Conservation (phyloP, 331 rosid genomes). For the Erythrophleum ivorense region DNA sequence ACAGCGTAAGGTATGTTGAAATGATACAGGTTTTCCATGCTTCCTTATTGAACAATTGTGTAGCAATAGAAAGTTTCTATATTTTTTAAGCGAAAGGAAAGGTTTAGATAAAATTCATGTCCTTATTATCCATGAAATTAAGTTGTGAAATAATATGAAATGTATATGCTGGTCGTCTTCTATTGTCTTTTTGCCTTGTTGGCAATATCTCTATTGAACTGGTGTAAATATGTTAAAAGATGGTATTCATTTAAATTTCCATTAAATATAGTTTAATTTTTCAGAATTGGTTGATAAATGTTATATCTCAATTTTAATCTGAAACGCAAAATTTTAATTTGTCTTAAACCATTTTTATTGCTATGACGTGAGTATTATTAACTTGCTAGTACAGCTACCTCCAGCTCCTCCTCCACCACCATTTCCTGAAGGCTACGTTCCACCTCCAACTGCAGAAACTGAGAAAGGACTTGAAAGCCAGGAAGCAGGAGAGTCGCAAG, state of each 20-base stretch:
- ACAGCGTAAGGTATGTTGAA: constrained; percentile 70
- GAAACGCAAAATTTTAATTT: not conserved
- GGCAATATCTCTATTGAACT: not conserved
- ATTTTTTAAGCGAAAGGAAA: constrained; percentile 13
- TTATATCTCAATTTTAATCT: not conserved
- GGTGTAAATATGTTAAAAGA: constrained; percentile 6
- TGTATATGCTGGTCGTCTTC: not conserved
- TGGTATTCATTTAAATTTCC: not conserved
- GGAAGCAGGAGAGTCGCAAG: constrained; percentile 70
- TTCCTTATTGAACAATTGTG: constrained; percentile 28
- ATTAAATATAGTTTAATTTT: not conserved
- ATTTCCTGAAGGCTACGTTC: constrained; percentile 86
- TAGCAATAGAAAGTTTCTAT: not conserved
- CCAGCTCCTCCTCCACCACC: constrained; percentile 92
- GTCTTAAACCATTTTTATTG: constrained; percentile 2
- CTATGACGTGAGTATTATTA: constrained; percentile 30
- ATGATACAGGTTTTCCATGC: constrained; percentile 3
- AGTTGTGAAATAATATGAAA: constrained; percentile 15
- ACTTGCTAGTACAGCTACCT: constrained; percentile 59
- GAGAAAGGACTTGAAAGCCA: constrained; percentile 73
- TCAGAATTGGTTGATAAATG: constrained; percentile 30
- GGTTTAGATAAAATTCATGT: constrained; percentile 17
- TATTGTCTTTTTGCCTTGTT: constrained; percentile 13
- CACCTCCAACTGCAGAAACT: constrained; percentile 58
- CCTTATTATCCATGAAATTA: constrained; percentile 21